phyloP scores from a whole-genome alignment of 176 grass and related monocot species.

The Poa annua region DNA sequence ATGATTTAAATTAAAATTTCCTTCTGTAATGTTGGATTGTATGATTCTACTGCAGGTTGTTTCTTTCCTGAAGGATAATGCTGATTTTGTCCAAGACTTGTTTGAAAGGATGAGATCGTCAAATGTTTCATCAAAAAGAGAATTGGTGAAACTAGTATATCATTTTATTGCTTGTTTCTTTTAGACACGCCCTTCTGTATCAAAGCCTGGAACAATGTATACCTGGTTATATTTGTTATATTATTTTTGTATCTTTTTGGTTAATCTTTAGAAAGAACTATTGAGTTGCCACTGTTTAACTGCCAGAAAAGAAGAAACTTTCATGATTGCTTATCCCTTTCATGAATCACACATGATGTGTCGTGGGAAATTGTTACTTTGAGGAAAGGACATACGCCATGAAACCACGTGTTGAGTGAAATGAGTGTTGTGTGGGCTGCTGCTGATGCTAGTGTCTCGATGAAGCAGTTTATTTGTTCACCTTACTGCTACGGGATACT shows the following conservation, averaged over 20 bases:
- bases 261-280: conserved; percentile 16
- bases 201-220: conserved; percentile 27
- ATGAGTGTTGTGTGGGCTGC: conserved; percentile 28
- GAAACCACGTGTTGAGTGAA: conserved; percentile 11
- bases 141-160: conserved; percentile 62
- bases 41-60: conserved; percentile 60
- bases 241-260: conserved; percentile 17
- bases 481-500: neutral
- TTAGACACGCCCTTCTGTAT: conserved; percentile 35
- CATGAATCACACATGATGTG: neutral
- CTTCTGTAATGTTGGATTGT: conserved; percentile 16
- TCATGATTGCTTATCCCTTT: conserved; percentile 4
- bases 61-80: conserved; percentile 79
- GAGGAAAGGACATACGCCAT: neutral
- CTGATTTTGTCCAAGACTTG: conserved; percentile 80
- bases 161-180: conserved; percentile 6
- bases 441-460: conserved; percentile 32
- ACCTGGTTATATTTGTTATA: conserved; percentile 18
- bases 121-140: conserved; percentile 64
- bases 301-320: conserved; percentile 25
- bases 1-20: conserved; percentile 39
- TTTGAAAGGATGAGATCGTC: conserved; percentile 74
- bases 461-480: conserved; percentile 20
- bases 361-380: neutral
- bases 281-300: conserved; percentile 9